Evolutionary conservation across 345 rosid species (phyloP), one percentile per base, ranked within the genome.

Genomic region (Salix udensis): DNA sequence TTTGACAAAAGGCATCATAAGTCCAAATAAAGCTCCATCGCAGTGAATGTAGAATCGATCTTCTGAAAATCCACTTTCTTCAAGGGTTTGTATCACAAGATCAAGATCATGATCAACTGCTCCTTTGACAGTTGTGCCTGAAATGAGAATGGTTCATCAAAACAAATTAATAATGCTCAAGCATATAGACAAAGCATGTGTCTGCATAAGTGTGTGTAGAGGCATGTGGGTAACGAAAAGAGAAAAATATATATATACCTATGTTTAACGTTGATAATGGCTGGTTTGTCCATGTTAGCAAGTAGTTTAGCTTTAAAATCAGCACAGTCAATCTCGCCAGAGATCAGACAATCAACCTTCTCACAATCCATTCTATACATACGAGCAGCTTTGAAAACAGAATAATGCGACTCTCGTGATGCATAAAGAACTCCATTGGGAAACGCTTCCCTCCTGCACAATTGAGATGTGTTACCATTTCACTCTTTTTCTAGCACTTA

Each of bases 91-190:
- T 75, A 96, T 96, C 19, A 96, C 98, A 82, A 88, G 91, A 78
- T 92, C 99, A 62, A 96, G 96, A 82, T 96, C 99, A 86, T n/a
- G n/a, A n/a, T 96, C 97, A 5, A 93, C 98, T 34, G 98, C 99
- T 82, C 99, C 98, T 84, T 93, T 93, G 13, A 96, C 99, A 71
- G 99, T 92, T 36, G 99, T 93, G 76, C 98, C 98, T 92, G 80
- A 70, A 81, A 26, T 9, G 67, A 28, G 68, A 36, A 62, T 44
- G n/a, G 48, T 64, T 16, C 58, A 74, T 55, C 55, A 58, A 73
- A 60, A 64, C 53, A 75, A 42, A 50, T 24, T 2, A 39, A 46
- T 13, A 42, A 44, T 23, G 55, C 46, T 26, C 14, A 18, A 15
- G 52, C 36, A 34, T 30, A 23, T 61, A 30, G 46, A 53, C 37